Evolutionary conservation across 192 early-diverging fungal genomes (phyloP).

Genomic region (Backusella macrospora): DNA sequence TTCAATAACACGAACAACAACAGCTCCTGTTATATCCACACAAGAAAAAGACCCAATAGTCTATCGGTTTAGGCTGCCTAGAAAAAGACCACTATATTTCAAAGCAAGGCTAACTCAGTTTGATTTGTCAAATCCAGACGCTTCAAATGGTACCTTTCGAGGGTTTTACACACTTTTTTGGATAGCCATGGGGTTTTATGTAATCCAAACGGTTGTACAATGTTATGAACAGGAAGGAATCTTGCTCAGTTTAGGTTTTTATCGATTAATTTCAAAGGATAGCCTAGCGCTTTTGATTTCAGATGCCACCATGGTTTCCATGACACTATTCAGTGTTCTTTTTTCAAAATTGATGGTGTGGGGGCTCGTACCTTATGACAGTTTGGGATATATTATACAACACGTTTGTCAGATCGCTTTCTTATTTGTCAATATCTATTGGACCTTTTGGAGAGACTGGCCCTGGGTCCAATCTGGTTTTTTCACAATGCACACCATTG

Average conservation of each 20-base stretch:
- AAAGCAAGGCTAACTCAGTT: constrained; percentile 33
- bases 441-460: constrained; percentile 75
- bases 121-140: constrained; percentile 36
- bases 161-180: constrained; percentile 87
- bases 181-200: constrained; percentile 75
- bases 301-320: constrained; percentile 71
- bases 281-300: constrained; percentile 66
- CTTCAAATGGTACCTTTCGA: constrained; percentile 52
- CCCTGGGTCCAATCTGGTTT: constrained; percentile 90
- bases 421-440: constrained; percentile 58
- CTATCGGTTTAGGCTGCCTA: constrained; percentile 6
- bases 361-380: constrained; percentile 55
- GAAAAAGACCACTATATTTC: constrained; percentile 34
- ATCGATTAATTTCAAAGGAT: constrained; percentile 63
- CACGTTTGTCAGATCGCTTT: constrained; percentile 61
- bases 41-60: background rate
- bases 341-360: constrained; percentile 57
- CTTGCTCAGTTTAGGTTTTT: constrained; percentile 50
- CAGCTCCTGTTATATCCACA: background rate
- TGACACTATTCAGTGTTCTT: constrained; percentile 65
- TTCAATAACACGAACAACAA: constrained; percentile 7
- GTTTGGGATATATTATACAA: constrained; percentile 57
- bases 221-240: constrained; percentile 61
- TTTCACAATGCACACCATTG: constrained; percentile 84
- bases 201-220: constrained; percentile 60